Percentiles rank a stretch among this genome's conserved stretches.
phyloP scores from a whole-genome alignment of 805 yeast species.

The Jamesozyma jinghongensis region DNA sequence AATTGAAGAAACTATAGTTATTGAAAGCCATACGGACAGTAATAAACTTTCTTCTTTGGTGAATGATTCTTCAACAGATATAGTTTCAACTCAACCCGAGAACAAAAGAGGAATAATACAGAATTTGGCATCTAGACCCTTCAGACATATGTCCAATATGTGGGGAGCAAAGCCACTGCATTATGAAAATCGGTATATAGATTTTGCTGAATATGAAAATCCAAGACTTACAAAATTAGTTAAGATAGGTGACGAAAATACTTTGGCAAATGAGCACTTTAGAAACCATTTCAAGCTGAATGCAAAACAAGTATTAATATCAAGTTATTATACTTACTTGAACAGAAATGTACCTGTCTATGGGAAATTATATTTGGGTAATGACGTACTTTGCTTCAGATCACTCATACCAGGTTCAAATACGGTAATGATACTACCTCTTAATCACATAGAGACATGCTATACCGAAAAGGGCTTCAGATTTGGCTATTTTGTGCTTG shows the following conservation, averaged over 20 bases:
- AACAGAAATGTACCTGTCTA: conserved; percentile 67
- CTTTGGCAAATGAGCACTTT: conserved; percentile 48
- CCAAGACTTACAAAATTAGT: conserved; percentile 34
- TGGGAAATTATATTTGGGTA: conserved; percentile 74
- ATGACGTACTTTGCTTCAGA: conserved; percentile 63
- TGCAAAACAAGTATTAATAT: conserved; percentile 41
- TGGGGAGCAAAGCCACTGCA: conserved; percentile 59
- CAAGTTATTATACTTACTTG: conserved; percentile 63
- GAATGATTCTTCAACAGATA: background rate
- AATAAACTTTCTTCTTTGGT: background rate
- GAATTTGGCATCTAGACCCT: conserved; percentile 13
- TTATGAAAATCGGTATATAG: conserved; percentile 35
- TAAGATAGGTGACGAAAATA: conserved; percentile 31
- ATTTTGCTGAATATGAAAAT: conserved; percentile 41
- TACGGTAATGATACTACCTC: conserved; percentile 77
- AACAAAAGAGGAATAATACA: conserved; percentile 4
- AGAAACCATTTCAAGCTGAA: conserved; percentile 56
- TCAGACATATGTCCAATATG: conserved; percentile 29
- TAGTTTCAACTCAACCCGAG: background rate
- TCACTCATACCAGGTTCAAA: conserved; percentile 69
- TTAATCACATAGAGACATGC: conserved; percentile 61
- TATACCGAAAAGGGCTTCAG: conserved; percentile 59
- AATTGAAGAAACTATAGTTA: conserved; percentile 9
- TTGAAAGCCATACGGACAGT: conserved; percentile 3
- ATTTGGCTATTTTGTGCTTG: conserved; percentile 63